Base-by-base conservation (phyloP, 129 eudicot genomes). In the Pseudognaphalium luteoalbum region DNA sequence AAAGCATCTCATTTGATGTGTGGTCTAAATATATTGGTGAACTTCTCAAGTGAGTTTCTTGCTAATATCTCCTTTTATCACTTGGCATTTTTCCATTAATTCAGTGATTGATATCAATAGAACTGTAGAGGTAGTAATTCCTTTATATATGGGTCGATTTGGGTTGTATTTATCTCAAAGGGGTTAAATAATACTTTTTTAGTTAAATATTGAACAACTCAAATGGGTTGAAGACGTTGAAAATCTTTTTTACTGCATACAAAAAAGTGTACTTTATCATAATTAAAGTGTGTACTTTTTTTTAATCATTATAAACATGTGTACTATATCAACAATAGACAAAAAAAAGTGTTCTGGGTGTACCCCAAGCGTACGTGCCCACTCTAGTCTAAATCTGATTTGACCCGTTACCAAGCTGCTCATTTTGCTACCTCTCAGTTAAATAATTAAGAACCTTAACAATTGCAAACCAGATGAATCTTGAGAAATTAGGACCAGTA, bases 21-120 rank as follows among this genome's bases (percentile, higher is more conserved):
- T 94, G 97, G 96, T 91, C 97, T 50, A 88, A 88, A 54, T 94
- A 94, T 65, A 80, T 94, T 37, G 47, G 56, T 62, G 96, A 91
- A 83, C 91, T 94, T 81, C 75, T 94, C 84, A 91, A 91, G 99
- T 94, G 56, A 94, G 92, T 71, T 51, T 74, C 76, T 39, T 50
- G 37, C 51, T 32, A 33, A 29, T 42, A 62, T 69, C 47, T 69
- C 42, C 70, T 71, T 11, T 70, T 47, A 68, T 65, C 57, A 25
- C 28, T 25, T 25, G 28, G 28, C 33, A 17, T 77, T 54, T 63
- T 34, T 73, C 33, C 29, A 12, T 73, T 41, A 63, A 47, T 33
- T 72, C 7, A 28, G 35, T 64, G 30, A 12, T 78, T 30, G 14
- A 71, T 34, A 41, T 39, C n/a, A 15, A 73, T 54, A 44, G 19